Conservation (phyloP, 2,329 filamentous ascomycete species). For the Gnomoniopsis sp. region DNA sequence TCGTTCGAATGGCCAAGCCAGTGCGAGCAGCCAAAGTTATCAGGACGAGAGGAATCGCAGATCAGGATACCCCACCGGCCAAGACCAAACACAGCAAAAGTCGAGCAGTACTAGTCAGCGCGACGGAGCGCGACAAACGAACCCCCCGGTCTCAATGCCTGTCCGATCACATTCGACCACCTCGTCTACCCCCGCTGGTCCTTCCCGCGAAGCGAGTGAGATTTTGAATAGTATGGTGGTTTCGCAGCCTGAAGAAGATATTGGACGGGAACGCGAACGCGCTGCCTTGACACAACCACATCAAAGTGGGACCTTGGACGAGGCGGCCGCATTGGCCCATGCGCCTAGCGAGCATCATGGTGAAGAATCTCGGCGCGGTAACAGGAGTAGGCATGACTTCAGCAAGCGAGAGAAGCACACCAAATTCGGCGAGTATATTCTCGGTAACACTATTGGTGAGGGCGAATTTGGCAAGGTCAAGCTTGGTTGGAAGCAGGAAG, state of each 20-base stretch:
- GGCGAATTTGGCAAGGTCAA: slow-evolving; percentile 99
- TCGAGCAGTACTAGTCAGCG: slow-evolving; percentile 34
- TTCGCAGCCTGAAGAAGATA: slow-evolving; percentile 70
- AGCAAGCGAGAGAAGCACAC: slow-evolving; percentile 67
- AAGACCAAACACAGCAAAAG: slow-evolving; percentile 37
- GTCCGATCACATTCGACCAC: slow-evolving; percentile 42
- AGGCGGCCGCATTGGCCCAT: slow-evolving; percentile 41
- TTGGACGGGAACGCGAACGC: slow-evolving; percentile 68
- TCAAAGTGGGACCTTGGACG: slow-evolving; percentile 35
- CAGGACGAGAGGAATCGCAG: slow-evolving; percentile 37
- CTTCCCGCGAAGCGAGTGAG: slow-evolving; percentile 74
- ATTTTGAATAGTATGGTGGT: slow-evolving; percentile 75
- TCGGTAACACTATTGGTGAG: slow-evolving; percentile 94
- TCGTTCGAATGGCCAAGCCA: slow-evolving; percentile 28
- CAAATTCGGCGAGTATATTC: slow-evolving; percentile 91
- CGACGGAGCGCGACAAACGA: slow-evolving; percentile 33
- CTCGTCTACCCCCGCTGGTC: slow-evolving; percentile 53
- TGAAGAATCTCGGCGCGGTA: slow-evolving; percentile 45
- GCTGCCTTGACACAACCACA: slow-evolving; percentile 57
- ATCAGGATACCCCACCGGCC: slow-evolving; percentile 29
- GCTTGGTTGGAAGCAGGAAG: slow-evolving; percentile 95
- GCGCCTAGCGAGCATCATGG: slow-evolving; percentile 35
- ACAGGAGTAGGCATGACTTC: slow-evolving; percentile 59
- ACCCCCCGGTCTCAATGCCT: slow-evolving; percentile 37
- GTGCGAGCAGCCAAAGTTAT: slow-evolving; percentile 26